Percentiles rank a stretch among this genome's conserved stretches.
phyloP scores from a whole-genome alignment of 2,329 filamentous ascomycete genomes.

The Cercospora berteroae region DNA sequence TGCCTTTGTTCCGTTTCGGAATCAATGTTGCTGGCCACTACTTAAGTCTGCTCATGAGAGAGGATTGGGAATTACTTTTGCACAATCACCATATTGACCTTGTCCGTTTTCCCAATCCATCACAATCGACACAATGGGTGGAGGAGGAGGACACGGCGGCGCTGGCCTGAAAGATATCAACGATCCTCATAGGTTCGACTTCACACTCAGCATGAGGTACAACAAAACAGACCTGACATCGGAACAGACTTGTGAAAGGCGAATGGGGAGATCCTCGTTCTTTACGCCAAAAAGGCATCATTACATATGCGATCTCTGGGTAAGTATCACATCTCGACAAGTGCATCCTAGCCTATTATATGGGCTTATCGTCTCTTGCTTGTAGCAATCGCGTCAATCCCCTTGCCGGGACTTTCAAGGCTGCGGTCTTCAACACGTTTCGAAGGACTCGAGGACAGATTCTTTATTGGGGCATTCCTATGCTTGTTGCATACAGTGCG shows the following conservation, averaged over 20 bases:
- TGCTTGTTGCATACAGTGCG: constrained; percentile 73
- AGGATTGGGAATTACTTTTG: not conserved
- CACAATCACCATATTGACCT: not conserved
- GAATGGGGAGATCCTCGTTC: constrained; percentile 29
- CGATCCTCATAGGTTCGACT: not conserved
- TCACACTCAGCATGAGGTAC: not conserved
- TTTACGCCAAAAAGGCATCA: constrained; percentile 58
- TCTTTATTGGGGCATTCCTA: constrained; percentile 79
- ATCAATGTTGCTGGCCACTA: not conserved
- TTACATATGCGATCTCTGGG: constrained; percentile 68
- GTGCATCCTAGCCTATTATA: not conserved
- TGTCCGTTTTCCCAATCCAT: not conserved
- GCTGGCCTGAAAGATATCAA: constrained; percentile 7
- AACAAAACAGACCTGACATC: not conserved
- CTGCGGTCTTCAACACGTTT: constrained; percentile 92
- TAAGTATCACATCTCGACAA: not conserved
- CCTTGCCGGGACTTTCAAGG: constrained; percentile 71
- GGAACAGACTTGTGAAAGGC: constrained; percentile 14
- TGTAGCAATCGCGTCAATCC: constrained; percentile 79
- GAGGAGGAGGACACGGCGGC: not conserved
- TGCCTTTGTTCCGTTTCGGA: not conserved
- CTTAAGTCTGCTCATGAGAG: not conserved
- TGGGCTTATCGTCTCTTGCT: not conserved
- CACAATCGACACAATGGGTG: not conserved
- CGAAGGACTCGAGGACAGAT: constrained; percentile 81